Conservation (phyloP, 129 eudicot genomes). For the Pseudognaphalium luteoalbum region DNA sequence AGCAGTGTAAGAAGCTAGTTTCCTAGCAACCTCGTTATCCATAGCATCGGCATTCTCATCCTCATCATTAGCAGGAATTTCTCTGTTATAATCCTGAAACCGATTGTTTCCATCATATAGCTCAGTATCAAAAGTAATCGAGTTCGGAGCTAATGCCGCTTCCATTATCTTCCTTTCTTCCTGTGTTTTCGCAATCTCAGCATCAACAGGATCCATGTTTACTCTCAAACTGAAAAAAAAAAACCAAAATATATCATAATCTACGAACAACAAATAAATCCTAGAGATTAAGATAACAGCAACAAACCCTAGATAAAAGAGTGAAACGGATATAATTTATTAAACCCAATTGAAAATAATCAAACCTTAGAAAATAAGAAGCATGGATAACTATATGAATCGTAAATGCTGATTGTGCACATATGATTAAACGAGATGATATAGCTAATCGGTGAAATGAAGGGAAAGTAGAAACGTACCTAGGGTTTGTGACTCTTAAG, state of each 20-base stretch:
- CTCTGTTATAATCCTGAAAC: constrained; percentile 62
- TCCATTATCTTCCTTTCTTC: constrained; percentile 92
- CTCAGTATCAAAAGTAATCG: constrained; percentile 77
- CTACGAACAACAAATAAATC: background rate
- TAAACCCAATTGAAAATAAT: background rate
- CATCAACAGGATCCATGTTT: constrained; percentile 48
- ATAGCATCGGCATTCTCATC: constrained; percentile 63
- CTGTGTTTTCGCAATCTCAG: constrained; percentile 74
- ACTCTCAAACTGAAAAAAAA: constrained; percentile 22
- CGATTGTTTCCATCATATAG: constrained; percentile 56
- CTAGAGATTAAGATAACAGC: background rate
- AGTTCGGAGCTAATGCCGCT: constrained; percentile 62
- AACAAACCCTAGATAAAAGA: background rate
- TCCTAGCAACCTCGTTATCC: constrained; percentile 72
- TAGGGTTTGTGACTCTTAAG: background rate
- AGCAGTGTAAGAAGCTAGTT: constrained; percentile 77
- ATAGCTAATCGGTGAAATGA: background rate
- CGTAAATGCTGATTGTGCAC: background rate
- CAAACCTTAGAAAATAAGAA: background rate
- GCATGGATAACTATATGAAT: background rate
- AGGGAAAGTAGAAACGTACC: background rate
- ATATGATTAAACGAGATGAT: too few relatives aligned
- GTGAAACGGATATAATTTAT: background rate
- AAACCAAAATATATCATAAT: constrained; percentile 11
- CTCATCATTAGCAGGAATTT: constrained; percentile 77